Evolutionary conservation across 2,329 filamentous ascomycete genomes (phyloP).

Genomic region (Cordyceps sp.): DNA sequence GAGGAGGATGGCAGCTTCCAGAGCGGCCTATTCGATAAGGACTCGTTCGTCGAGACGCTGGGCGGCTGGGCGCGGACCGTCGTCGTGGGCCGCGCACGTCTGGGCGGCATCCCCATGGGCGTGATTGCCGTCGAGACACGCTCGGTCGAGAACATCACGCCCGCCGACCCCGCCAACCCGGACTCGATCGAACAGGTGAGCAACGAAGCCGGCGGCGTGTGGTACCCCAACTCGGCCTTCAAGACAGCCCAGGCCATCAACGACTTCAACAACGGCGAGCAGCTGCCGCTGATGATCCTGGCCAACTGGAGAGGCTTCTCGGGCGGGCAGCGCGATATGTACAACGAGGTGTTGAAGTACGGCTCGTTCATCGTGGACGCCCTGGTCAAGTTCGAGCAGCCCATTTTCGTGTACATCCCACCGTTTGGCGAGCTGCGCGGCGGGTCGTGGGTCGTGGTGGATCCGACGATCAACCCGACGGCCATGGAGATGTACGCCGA

Average conservation of each 20-base stretch:
- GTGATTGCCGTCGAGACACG: conserved; percentile 95
- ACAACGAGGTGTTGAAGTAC: conserved; percentile 99
- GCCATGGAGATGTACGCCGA: conserved; percentile 99
- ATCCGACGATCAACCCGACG: conserved; percentile 92
- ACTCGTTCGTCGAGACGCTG: conserved; percentile 91
- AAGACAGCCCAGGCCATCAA: conserved; percentile 98
- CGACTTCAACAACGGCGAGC: conserved; percentile 98
- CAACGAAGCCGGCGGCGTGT: conserved; percentile 94
- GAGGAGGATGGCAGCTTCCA: conserved; percentile 57
- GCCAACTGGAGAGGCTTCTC: conserved; percentile 99
- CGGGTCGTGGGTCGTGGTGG: conserved; percentile 98
- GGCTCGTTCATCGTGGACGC: conserved; percentile 98
- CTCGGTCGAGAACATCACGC: conserved; percentile 89
- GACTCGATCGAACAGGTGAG: conserved; percentile 93
- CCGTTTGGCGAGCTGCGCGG: conserved; percentile 92
- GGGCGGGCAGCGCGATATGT: conserved; percentile 98
- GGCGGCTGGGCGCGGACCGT: conserved; percentile 96
- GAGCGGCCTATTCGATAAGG: conserved; percentile 86
- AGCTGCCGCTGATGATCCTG: conserved; percentile 95
- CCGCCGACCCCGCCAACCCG: conserved; percentile 92
- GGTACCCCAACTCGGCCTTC: conserved; percentile 99
- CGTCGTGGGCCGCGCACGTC: conserved; percentile 86
- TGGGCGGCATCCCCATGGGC: conserved; percentile 95
- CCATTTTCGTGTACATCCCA: conserved; percentile 97
- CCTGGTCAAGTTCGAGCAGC: conserved; percentile 95